A percentile compares a stretch with the other conserved stretches of the same genome.
Conservation (phyloP, 2,329 filamentous ascomycete genomes). For the Penicillium sp. region DNA sequence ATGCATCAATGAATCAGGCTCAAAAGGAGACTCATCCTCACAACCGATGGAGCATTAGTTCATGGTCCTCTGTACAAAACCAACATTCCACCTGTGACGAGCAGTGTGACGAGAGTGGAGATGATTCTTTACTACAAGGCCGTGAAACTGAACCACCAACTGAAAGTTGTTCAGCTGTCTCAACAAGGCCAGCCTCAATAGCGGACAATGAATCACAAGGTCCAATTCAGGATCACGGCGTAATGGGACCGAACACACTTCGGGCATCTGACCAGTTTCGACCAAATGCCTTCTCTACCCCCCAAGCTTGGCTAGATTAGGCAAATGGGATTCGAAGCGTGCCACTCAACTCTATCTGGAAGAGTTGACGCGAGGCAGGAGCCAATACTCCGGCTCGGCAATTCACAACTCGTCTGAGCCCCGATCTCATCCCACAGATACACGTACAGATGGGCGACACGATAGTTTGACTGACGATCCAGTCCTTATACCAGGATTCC, state of each 20-base stretch:
- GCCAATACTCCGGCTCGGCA: slow-evolving; percentile 21
- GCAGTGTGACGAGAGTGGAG: slow-evolving; percentile 38
- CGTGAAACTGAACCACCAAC: slow-evolving; percentile 30
- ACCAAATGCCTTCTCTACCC: slow-evolving; percentile 46
- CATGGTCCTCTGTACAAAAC: slow-evolving; percentile 43
- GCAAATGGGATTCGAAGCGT: slow-evolving; percentile 54
- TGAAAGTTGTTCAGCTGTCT: slow-evolving; percentile 37
- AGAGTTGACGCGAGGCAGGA: slow-evolving; percentile 41
- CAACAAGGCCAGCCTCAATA: slow-evolving; percentile 39
- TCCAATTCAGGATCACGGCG: slow-evolving; percentile 32
- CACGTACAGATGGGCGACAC: slow-evolving; percentile 17
- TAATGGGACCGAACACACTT: slow-evolving; percentile 41
- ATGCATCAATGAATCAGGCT: slow-evolving; percentile 21
- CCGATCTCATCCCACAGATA: slow-evolving; percentile 11
- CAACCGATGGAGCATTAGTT: slow-evolving; percentile 46
- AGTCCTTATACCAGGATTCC: slow-evolving; percentile 33
- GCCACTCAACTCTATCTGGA: slow-evolving; percentile 57
- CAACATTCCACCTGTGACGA: slow-evolving; percentile 34
- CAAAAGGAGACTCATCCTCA: slow-evolving; percentile 19
- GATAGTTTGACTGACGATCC: slow-evolving; percentile 37
- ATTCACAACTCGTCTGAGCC: slow-evolving; percentile 24
- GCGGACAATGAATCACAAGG: slow-evolving; percentile 24
- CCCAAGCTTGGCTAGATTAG: slow-evolving; percentile 53
- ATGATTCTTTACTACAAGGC: slow-evolving; percentile 29
- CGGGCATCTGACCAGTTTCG: slow-evolving; percentile 37